These are phyloP conservation scores for Fusarium sororula DNA, from an alignment of 2,329 filamentous ascomycete species.

Conservation along the genomic window DNA sequence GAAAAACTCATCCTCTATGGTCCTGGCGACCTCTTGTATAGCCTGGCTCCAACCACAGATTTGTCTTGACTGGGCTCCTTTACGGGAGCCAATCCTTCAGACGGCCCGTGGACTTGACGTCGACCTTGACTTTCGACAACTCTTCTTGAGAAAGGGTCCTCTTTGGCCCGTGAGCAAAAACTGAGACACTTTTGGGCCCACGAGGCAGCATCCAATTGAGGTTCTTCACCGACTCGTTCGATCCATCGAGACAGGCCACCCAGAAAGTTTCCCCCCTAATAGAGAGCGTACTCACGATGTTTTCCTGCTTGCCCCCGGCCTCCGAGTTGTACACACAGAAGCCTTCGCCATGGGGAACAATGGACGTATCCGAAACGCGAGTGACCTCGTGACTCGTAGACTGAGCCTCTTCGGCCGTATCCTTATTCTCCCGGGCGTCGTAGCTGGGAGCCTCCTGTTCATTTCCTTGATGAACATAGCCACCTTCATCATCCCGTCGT, in stretches of 20 bases:
- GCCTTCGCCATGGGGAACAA: not conserved
- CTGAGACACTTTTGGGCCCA: too few relatives aligned
- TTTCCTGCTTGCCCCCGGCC: not conserved
- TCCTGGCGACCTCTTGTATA: too few relatives aligned
- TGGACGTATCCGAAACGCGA: fast-evolving
- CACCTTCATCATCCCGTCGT: not conserved
- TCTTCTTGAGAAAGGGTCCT: too few relatives aligned
- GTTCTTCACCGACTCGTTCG: not conserved
- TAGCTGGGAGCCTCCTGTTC: not conserved
- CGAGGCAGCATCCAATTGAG: fast-evolving
- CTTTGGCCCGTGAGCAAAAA: too few relatives aligned
- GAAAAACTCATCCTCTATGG: not conserved
- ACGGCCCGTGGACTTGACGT: fast-evolving
- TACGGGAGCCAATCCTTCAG: too few relatives aligned
- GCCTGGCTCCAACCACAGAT: too few relatives aligned
- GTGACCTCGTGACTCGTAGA: not conserved
- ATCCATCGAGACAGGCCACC: not conserved
- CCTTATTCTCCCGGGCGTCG: not conserved
- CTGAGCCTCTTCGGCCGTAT: not conserved
- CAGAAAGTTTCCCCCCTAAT: fast-evolving
- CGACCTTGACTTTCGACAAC: too few relatives aligned
- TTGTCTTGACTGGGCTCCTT: fast-evolving
- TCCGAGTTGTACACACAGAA: not conserved
- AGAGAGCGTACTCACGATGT: not conserved
- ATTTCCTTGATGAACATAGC: not conserved